Evolutionary conservation across 148 eudicot species (phyloP).

Genomic region (Fagopyrum tataricum): DNA sequence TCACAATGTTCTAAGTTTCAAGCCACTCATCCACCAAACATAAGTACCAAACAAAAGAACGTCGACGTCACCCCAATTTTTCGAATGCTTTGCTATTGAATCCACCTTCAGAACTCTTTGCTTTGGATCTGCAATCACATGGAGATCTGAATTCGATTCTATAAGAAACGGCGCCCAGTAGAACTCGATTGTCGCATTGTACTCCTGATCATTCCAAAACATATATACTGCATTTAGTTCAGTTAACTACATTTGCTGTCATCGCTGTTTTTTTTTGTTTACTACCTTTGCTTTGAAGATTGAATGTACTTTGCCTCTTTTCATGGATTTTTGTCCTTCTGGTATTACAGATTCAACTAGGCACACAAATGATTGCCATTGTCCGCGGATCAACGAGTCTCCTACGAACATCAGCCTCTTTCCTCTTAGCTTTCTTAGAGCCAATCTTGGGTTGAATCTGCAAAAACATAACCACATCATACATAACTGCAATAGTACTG

Average conservation of each 20-base stretch:
- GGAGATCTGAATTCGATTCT: slow-evolving; percentile 51
- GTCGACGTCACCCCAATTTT: slow-evolving; percentile 51
- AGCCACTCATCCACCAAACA: slow-evolving; percentile 70
- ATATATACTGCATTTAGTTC: no score
- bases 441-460: slow-evolving; percentile 48
- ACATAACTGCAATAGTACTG: no score
- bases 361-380: slow-evolving; percentile 72
- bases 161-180: slow-evolving; percentile 73
- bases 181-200: slow-evolving; percentile 59
- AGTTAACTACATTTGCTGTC: background rate
- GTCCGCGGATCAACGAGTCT: slow-evolving; percentile 58
- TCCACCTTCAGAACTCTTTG: slow-evolving; percentile 51
- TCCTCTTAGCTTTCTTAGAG: slow-evolving; percentile 40
- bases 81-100: slow-evolving; percentile 46
- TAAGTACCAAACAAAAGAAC: slow-evolving; percentile 58
- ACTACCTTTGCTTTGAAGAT: slow-evolving; percentile 26
- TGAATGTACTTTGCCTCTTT: slow-evolving; percentile 33
- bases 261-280: background rate
- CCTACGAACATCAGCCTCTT: slow-evolving; percentile 72
- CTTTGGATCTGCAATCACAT: slow-evolving; percentile 40
- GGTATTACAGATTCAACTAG: slow-evolving; percentile 47
- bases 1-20: slow-evolving; percentile 44
- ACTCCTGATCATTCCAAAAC: slow-evolving; percentile 24
- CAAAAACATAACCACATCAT: background rate
- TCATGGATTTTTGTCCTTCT: slow-evolving; percentile 39